phyloP scores from a whole-genome alignment of 768 basidiomycete species.

The Exidia glandulosa region DNA sequence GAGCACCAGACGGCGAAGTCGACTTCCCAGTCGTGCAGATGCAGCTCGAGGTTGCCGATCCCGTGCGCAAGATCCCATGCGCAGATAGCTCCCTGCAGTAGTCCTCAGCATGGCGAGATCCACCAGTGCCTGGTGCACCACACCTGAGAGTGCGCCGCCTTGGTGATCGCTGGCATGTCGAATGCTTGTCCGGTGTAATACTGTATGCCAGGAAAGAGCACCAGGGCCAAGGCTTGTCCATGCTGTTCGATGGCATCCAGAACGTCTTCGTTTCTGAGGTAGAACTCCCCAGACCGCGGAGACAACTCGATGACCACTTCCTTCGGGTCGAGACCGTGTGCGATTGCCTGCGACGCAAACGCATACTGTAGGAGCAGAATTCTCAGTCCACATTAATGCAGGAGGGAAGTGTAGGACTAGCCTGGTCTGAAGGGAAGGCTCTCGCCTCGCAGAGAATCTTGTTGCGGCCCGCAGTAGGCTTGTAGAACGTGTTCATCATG shows the following conservation, averaged over 20 bases:
- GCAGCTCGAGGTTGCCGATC: constrained; percentile 82
- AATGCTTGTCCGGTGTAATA: constrained; percentile 97
- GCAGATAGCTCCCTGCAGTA: constrained; percentile 74
- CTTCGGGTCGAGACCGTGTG: constrained; percentile 67
- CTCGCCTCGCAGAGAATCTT: constrained; percentile 92
- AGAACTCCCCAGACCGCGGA: constrained; percentile 76
- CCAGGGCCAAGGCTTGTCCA: constrained; percentile 72
- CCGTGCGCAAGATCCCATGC: constrained; percentile 98
- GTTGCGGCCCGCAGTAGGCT: constrained; percentile 70
- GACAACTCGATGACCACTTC: constrained; percentile 66
- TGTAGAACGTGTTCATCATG: constrained; percentile 90
- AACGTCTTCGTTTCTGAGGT: constrained; percentile 83
- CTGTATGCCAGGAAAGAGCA: constrained; percentile 88
- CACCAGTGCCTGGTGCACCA: background rate
- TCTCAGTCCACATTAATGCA: background rate
- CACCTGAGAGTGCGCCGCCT: constrained; percentile 76
- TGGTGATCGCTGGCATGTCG: constrained; percentile 75
- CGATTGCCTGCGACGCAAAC: constrained; percentile 78
- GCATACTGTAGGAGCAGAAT: constrained; percentile 69
- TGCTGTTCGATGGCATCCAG: constrained; percentile 59
- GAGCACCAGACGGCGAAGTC: constrained; percentile 99
- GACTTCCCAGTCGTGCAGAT: constrained; percentile 84
- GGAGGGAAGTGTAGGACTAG: constrained; percentile 22
- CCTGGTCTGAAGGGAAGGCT: constrained; percentile 96
- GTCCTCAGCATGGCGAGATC: constrained; percentile 6